Conservation (phyloP, 1,139 yeast species). For the Lodderomyces margitis region DNA sequence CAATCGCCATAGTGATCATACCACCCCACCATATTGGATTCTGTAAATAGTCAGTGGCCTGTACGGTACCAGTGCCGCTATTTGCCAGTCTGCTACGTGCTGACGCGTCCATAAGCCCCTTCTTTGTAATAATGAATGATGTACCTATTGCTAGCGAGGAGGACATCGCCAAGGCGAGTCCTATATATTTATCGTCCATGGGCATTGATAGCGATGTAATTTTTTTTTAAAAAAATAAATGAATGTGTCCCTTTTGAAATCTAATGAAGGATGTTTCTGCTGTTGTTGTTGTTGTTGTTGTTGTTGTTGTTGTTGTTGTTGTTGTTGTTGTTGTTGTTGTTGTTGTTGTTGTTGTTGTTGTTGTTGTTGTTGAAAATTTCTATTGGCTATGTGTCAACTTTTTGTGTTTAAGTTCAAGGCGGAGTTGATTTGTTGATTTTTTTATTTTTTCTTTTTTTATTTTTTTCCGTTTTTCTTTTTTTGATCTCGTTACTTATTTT, state of each 20-base stretch:
- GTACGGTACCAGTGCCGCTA: conserved; percentile 34
- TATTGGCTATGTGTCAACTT: not conserved
- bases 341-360: no score
- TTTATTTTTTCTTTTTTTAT: not conserved
- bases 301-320: no score
- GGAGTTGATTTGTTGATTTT: not conserved
- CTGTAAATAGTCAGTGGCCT: conserved; percentile 70
- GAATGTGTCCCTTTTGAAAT: no score
- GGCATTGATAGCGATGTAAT: not conserved
- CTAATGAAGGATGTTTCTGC: no score
- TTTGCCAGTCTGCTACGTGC: conserved; percentile 57
- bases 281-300: no score
- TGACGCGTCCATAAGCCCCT: conserved; percentile 76
- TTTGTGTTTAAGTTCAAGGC: not conserved
- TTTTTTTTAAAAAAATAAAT: no score
- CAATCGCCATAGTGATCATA: conserved; percentile 85
- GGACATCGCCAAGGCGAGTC: conserved; percentile 83
- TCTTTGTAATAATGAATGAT: conserved; percentile 84
- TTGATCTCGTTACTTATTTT: not conserved
- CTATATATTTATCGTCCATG: conserved; percentile 82
- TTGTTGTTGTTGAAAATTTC: not conserved
- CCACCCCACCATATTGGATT: conserved; percentile 98
- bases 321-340: no score
- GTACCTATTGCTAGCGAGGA: conserved; percentile 90
- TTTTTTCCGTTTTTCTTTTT: not conserved